Evolutionary conservation across 2,329 filamentous ascomycete species (phyloP).

Genomic region (Colletotrichum magnum): DNA sequence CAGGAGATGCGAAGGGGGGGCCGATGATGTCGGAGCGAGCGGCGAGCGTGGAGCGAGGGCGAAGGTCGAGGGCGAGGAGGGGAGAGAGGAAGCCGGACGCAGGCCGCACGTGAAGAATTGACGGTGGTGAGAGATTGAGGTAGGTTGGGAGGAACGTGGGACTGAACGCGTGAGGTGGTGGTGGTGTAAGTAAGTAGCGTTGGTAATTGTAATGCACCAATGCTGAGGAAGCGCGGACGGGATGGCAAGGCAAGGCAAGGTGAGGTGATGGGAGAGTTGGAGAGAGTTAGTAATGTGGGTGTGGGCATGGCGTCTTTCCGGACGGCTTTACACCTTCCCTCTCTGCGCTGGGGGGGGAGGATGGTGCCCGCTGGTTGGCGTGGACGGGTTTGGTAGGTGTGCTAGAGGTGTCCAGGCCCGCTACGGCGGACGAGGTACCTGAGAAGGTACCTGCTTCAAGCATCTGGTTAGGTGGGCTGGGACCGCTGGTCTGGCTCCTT

Average conservation of each 20-base stretch:
- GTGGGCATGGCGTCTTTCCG: constrained; percentile 37
- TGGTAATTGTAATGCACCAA: constrained; percentile 5
- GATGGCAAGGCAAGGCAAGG: constrained; percentile 24
- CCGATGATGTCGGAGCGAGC: constrained; percentile 35
- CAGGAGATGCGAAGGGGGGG: constrained; percentile 26
- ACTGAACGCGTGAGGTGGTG: constrained; percentile 15
- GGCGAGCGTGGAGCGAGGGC: constrained; percentile 12
- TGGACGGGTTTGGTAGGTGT: constrained; percentile 3
- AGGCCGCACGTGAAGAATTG: constrained; percentile 25
- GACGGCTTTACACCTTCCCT: constrained; percentile 30
- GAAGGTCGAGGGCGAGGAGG: constrained; percentile 43
- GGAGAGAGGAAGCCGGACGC: constrained; percentile 12
- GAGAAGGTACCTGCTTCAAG: background rate
- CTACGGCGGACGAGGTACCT: constrained; percentile 7
- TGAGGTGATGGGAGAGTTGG: constrained; percentile 32
- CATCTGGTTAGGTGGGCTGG: constrained; percentile 3
- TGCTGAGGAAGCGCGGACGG: background rate
- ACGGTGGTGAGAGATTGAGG: constrained; percentile 17
- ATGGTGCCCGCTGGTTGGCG: constrained; percentile 13
- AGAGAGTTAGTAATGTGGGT: constrained; percentile 40
- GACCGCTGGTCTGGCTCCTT: constrained; percentile 19
- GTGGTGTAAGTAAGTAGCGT: constrained; percentile 16
- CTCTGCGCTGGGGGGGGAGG: constrained; percentile 11
- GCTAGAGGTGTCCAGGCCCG: constrained; percentile 11
- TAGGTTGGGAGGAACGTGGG: constrained; percentile 28